Evolutionary conservation across 192 early-diverging fungal genomes (phyloP).

Genomic region (Rhizophagus sp.): DNA sequence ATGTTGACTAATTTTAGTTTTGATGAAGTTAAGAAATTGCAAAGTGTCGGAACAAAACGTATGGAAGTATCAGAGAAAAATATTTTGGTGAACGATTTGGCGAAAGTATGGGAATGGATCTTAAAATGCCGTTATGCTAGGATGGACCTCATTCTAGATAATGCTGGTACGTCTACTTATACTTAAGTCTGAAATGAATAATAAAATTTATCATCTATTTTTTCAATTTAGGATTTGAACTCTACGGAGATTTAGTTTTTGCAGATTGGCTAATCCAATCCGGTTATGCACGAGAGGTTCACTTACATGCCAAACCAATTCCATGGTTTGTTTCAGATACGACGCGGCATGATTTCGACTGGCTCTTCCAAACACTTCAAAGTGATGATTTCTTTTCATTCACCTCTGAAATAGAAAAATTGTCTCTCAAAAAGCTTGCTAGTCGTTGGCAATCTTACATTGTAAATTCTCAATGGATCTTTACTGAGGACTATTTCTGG

Average conservation of each 20-base stretch:
- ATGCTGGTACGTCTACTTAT: conserved; percentile 65
- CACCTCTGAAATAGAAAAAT: conserved; percentile 35
- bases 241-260: conserved; percentile 86
- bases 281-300: conserved; percentile 61
- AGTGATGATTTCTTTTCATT: conserved; percentile 42
- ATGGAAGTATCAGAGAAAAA: conserved; percentile 52
- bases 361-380: conserved; percentile 50
- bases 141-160: conserved; percentile 88
- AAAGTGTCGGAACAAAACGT: conserved; percentile 41
- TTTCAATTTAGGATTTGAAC: conserved; percentile 72
- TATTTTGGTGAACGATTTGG: conserved; percentile 75
- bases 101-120: conserved; percentile 58
- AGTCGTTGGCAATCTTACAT: conserved; percentile 70
- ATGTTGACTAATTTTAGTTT: conserved; percentile 69
- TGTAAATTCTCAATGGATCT: conserved; percentile 57
- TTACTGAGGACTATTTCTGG: conserved; percentile 84
- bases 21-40: conserved; percentile 70
- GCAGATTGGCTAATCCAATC: conserved; percentile 82
- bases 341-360: conserved; percentile 77
- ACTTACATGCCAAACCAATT: conserved; percentile 84
- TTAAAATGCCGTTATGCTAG: conserved; percentile 55
- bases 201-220: neutral
- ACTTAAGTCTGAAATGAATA: neutral
- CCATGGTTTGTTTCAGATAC: conserved; percentile 99
- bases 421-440: conserved; percentile 53